Evolutionary conservation across 164 flowering plant species (phyloP), one percentile per base, ranked within the genome.

Genomic region (Euptelea pleiosperma): DNA sequence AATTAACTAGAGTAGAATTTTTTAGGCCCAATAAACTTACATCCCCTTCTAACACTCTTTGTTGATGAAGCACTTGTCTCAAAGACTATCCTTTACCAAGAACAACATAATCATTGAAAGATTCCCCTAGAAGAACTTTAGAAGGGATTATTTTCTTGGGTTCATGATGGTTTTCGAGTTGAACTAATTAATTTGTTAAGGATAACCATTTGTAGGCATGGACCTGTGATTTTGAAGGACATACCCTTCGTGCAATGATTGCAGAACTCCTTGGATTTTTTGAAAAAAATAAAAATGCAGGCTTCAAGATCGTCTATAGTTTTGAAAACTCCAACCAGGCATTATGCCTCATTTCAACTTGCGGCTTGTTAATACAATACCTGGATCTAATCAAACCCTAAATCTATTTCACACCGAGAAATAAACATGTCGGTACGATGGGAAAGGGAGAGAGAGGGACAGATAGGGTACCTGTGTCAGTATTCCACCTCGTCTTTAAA

Each of bases 41-140:
- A 56, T 82, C 83, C 62, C 93, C 81, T 56, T 78, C 82, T 19
- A 67, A 39, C 62, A 83, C 84, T 70, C 82, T 81, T 52, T 85
- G 96, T 56, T 77, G 87, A 62, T 85, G 87, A 58, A 84, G 67
- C 69, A 92, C 98, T 80, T 89, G 96, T 70, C 73, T 87, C 65
- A 72, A 82, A 37, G 96, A 87, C 77, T 92, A 92, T 77, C 96
- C 82, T 74, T 72, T 87, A 57, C 98, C 98, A 70, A 95, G 95
- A 54, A 57, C 55, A 30, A 92, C 58, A 59, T 12, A 63, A 34
- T 85, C 91, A 75, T 82, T 84, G 61, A 75, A 92, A 30, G 71
- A 37, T 75, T 92, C 98, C 52, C 87, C 77, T 22, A 92, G 80
- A 18, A 96, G 98, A 73, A 85, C 95, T 74, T 92, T 92, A 15